phyloP scores from a whole-genome alignment of 441 rosid species.

The Populus hybrid region DNA sequence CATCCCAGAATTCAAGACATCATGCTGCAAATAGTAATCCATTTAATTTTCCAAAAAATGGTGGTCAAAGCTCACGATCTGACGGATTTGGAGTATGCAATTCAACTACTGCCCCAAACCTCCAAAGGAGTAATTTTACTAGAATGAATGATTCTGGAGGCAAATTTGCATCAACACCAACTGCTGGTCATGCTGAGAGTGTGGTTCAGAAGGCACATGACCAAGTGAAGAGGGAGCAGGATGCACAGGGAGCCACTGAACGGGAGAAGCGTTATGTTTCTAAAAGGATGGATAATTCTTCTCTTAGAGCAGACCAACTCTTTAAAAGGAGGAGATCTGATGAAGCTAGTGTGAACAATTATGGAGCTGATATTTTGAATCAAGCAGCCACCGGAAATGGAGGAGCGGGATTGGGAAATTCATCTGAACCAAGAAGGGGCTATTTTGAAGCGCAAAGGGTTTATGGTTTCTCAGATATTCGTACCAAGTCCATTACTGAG shows the following conservation, averaged over 20 bases:
- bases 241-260: conserved; percentile 36
- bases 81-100: conserved; percentile 8
- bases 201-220: conserved; percentile 20
- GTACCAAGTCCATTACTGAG: conserved; percentile 28
- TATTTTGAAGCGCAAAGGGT: conserved; percentile 30
- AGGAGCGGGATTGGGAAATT: conserved; percentile 31
- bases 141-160: conserved; percentile 27
- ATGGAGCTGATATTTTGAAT: conserved; percentile 20
- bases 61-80: conserved; percentile 17
- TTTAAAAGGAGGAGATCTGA: conserved; percentile 42
- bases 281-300: conserved; percentile 30
- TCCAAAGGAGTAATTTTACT: conserved; percentile 39
- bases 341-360: conserved; percentile 28
- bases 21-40: conserved; percentile 31
- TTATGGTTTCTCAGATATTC: conserved; percentile 31
- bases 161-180: neutral
- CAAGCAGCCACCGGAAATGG: conserved; percentile 23
- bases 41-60: conserved; percentile 31
- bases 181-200: neutral
- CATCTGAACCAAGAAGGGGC: conserved; percentile 33
- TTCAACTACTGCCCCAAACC: conserved; percentile 29
- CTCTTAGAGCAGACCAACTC: conserved; percentile 25
- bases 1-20: conserved; percentile 43
- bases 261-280: conserved; percentile 22
- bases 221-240: conserved; percentile 47